Evolutionary conservation across 345 rosid genomes (phyloP), one percentile per base, ranked within the genome.

Genomic region (Brassica nigra): DNA sequence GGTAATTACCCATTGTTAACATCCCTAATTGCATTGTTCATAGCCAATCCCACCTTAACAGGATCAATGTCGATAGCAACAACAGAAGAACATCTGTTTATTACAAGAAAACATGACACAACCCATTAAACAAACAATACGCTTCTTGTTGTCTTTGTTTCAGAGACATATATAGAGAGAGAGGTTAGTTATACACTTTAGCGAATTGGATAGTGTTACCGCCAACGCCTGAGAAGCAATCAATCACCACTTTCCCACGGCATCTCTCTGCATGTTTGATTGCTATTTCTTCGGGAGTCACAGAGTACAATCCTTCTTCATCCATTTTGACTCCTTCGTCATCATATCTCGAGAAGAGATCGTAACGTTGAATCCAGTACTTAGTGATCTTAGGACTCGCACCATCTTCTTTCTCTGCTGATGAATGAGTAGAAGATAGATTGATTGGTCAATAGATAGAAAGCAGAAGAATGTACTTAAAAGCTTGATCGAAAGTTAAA

Each of bases 191-290:
- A 23, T 23, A 85, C 88, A 82, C 44, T 76, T 57, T 55, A 55
- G 87, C 88, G 30, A 86, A 86, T 66, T 87, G 90, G 71, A 86
- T 84, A 74, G 90, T 82, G 80, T 87, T 86, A 61, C 90, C 88
- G 33, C 90, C 87, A 65, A 87, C 86, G 2, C 86, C 86, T 1
- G 87, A 71, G 66, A 87, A 87, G 68, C 86, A 72, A 77, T 87
- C 90, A 52, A 87, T 83, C 1, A 87, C 83, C 1, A 78, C 23
- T 71, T 76, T 82, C 0, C 83, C 85, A 14, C 78, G 80, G 52
- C 85, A 87, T 66, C 73, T 82, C 70, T 83, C 74, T 1, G 86
- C 88, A 31, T 87, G 88, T 54, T 58, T 70, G 28, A 77, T 69
- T 23, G 90, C 86, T 18, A 87, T 85, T 62, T 71, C 84, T 79